Evolutionary conservation across 2,329 filamentous ascomycete genomes (phyloP), one percentile per base, ranked within the genome.

Genomic region (Rhytidhysteron rufulum): DNA sequence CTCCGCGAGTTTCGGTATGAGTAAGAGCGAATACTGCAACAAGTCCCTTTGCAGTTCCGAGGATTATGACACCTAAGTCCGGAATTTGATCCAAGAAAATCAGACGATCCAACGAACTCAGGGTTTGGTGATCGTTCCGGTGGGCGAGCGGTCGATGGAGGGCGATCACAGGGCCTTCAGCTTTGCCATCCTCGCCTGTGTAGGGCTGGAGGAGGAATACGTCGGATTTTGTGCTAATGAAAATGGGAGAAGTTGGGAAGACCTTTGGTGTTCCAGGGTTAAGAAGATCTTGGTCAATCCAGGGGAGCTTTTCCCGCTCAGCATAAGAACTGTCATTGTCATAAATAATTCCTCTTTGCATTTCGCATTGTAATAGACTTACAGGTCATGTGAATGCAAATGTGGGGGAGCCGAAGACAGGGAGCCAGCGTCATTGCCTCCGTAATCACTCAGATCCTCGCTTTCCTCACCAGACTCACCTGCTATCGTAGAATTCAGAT

Each of bases 1-100:
- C 34, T 15, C 31, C 37, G 34, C 13, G 17, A 6, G 16, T 25
- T 13, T 31, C 31, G 0, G 44, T 43, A 15, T 48, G 48, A 5
- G 83, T 86, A 19, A 88, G 60, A 1, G 74, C 74, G 39, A 85
- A 57, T 3, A 91, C 66, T 1, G 77, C 73, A 1, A 80, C 84
- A 7, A 80, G 74, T 1, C 86, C 86, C 34, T 75, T 76, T n/a
- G 81, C 75, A 9, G 81, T 83, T 1, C 76, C 86, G 1, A 83
- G 67, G 3, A 87, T 69, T 7, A 89, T 75, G 11, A 89, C 68
- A n/a, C 74, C 82, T 1, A 93, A 69, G 50, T 86, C 81, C 0
- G 83, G 83, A 1, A 90, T 79, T 37, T 82, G 73, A 0, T 75
- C 66, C 27, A 80, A 63, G 72, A 86, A 80, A 63, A 76, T 82